Evolutionary conservation across 768 basidiomycete genomes (phyloP).

Genomic region (Lactifluus subvellereus): DNA sequence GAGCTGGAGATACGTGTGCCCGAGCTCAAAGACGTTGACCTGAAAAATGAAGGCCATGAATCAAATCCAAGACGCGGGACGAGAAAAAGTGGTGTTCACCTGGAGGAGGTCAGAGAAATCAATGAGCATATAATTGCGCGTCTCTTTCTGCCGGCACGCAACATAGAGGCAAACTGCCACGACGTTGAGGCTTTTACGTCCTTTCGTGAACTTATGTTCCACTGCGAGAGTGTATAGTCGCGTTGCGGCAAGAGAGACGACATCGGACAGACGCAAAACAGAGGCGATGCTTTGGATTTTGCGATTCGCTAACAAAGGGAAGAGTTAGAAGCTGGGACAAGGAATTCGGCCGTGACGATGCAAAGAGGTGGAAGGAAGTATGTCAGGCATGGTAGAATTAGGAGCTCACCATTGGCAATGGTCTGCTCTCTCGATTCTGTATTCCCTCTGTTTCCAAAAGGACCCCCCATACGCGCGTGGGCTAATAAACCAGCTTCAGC

Average conservation of each 20-base stretch:
- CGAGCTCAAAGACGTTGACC: constrained; percentile 98
- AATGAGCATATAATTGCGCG: constrained; percentile 92
- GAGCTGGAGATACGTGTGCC: constrained; percentile 92
- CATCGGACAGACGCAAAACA: constrained; percentile 70
- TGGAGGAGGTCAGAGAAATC: constrained; percentile 97
- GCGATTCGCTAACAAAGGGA: constrained; percentile 51
- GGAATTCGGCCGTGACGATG: neutral
- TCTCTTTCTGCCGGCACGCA: constrained; percentile 87
- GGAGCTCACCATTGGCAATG: constrained; percentile 71
- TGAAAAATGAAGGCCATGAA: constrained; percentile 28
- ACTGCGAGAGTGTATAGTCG: constrained; percentile 91
- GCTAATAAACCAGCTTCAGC: constrained; percentile 40
- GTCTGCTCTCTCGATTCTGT: constrained; percentile 87
- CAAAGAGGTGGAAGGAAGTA: neutral
- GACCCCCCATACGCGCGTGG: constrained; percentile 75
- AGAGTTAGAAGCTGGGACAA: neutral
- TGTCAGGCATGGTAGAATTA: too few species aligned
- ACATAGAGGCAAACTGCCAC: constrained; percentile 95
- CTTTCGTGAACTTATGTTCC: constrained; percentile 90
- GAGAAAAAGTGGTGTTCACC: constrained; percentile 36
- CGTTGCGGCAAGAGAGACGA: constrained; percentile 73
- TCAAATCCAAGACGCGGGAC: neutral
- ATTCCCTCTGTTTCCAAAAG: constrained; percentile 72
- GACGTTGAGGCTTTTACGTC: constrained; percentile 86
- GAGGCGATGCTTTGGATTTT: constrained; percentile 81